Conservation (phyloP, 139 green algal species). For the Coelastrella sp. region DNA sequence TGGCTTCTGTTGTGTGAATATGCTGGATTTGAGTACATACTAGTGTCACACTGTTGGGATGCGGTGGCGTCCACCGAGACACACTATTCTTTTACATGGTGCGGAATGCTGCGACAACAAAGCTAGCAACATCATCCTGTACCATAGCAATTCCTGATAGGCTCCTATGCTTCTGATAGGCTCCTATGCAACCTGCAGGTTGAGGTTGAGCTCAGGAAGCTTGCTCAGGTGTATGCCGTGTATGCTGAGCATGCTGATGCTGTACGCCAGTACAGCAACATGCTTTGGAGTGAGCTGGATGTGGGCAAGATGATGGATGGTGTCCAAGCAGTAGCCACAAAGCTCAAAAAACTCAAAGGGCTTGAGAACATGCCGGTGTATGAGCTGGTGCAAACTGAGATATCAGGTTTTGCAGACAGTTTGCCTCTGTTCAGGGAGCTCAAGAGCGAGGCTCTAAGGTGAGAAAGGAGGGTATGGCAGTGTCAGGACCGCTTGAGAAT, state of each 20-base stretch:
- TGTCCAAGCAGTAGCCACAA: slow-evolving; percentile 69
- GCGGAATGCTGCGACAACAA: not conserved
- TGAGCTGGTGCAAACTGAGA: slow-evolving; percentile 76
- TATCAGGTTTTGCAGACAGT: slow-evolving; percentile 84
- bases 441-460: slow-evolving; percentile 84
- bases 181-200: slow-evolving; percentile 45
- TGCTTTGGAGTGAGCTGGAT: slow-evolving; percentile 89
- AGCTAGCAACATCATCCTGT: not conserved
- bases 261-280: slow-evolving; percentile 71
- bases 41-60: not conserved
- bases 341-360: slow-evolving; percentile 74
- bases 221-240: slow-evolving; percentile 81
- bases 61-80: not conserved
- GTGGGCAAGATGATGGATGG: slow-evolving; percentile 77
- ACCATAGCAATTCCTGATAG: too few relatives aligned
- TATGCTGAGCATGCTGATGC: slow-evolving; percentile 78
- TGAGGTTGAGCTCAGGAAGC: slow-evolving; percentile 78
- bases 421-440: slow-evolving; percentile 90
- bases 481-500: not conserved
- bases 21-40: not conserved
- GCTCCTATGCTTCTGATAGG: not conserved
- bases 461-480: not conserved
- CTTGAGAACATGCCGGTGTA: slow-evolving; percentile 78
- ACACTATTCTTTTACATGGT: not conserved
- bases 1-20: not conserved